Evolutionary conservation across 768 basidiomycete genomes (phyloP), one percentile per base, ranked within the genome.

Genomic region (Lyophyllum semitale): DNA sequence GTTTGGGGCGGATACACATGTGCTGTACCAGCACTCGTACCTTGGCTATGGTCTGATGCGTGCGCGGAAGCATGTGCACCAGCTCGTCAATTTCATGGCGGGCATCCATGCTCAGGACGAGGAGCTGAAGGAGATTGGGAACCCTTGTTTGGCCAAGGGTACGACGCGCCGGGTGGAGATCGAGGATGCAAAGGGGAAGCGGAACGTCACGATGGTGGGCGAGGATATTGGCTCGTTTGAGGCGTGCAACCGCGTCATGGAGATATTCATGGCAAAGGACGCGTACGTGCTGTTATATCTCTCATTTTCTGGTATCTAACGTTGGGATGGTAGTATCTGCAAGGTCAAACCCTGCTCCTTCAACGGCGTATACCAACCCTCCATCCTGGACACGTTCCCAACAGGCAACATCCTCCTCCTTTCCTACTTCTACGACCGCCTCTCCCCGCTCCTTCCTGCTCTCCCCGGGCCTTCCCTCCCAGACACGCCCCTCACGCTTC

Each of bases 381-480:
- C 90, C 13, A 78, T 98, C 23, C 76, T 90, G 54, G 91, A 96
- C 58, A 87, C 92, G 9, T 98, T 98, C 83, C 84, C 89, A 1
- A 72, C 78, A 9, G 96, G 96, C 55, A 87, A 87, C 65, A 80
- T 96, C 58, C 83, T 96, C 25, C 84, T 96, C n/a, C 81, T 99
- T 1, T 97, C 95, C 22, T 99, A 98, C 80, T 99, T 98, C 75
- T 97, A 94, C 75, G 97, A 98, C 77, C 91, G 97, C 33, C 79
- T 96, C 54, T 73, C 79, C 25, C 96, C 95, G 0, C 83, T 99
- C 55, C 74, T 94, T 15, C 54, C 56, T 1, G 47, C 42, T 4
- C 33, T 40, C 4, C 45, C 51, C 48, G 56, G 26, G 54, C 26
- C 59, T 8, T 41, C 59, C 12, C 12, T 27, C 17, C 40, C 53